phyloP scores from a whole-genome alignment of 1,139 yeast species.

The Blastobotrys persicus region DNA sequence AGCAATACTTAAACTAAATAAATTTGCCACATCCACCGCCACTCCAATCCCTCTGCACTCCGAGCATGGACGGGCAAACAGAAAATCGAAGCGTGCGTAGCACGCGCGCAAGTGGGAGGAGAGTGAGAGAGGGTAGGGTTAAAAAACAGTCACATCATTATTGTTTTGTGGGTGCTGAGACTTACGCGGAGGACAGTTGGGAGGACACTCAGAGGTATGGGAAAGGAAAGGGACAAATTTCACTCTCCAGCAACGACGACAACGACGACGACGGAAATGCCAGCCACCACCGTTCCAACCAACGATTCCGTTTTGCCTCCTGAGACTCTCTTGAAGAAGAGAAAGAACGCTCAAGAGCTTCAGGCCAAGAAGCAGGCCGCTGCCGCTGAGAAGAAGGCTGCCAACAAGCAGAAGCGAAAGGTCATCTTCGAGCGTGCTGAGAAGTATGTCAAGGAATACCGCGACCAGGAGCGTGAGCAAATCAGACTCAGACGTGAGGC shows the following conservation, averaged over 20 bases:
- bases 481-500: constrained; percentile 95
- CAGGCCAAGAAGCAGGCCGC: constrained; percentile 45
- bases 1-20: no score
- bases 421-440: constrained; percentile 97
- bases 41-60: no score
- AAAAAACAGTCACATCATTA: constrained; percentile 5
- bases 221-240: constrained; percentile 1
- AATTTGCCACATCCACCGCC: no score
- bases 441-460: constrained; percentile 97
- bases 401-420: constrained; percentile 92
- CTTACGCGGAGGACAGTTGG: neutral
- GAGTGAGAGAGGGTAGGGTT: no score
- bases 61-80: no score
- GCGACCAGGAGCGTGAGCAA: constrained; percentile 90
- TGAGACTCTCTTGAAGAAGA: constrained; percentile 96
- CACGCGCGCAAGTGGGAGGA: no score
- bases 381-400: constrained; percentile 75
- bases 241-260: neutral
- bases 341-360: constrained; percentile 59
- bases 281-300: constrained; percentile 31
- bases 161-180: neutral
- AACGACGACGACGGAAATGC: constrained; percentile 22
- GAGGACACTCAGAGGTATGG: constrained; percentile 2
- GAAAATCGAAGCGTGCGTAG: no score
- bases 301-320: constrained; percentile 53